Conservation (phyloP, 768 basidiomycete genomes). For the Lentinula detonsa region DNA sequence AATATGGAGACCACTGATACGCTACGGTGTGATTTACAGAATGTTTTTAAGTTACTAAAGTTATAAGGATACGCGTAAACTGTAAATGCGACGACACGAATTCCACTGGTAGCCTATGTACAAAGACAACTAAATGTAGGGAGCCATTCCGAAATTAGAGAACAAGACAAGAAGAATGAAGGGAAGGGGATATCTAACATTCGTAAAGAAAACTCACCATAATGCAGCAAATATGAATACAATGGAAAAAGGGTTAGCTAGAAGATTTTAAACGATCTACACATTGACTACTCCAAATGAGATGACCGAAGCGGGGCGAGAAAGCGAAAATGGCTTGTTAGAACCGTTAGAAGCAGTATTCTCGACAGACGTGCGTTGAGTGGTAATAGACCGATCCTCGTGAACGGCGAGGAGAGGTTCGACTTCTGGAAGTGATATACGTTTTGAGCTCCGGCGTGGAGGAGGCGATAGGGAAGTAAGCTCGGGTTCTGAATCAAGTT, state of each 20-base stretch:
- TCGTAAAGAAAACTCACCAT: neutral
- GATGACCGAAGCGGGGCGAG: constrained; percentile 45
- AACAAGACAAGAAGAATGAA: neutral
- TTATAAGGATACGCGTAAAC: constrained; percentile 1
- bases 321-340: constrained; percentile 27
- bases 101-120: neutral
- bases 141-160: neutral
- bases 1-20: neutral
- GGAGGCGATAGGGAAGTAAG: constrained; percentile 17
- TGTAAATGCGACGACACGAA: neutral
- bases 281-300: constrained; percentile 32
- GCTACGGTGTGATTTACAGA: neutral
- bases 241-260: neutral
- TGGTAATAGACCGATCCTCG: neutral
- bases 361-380: neutral
- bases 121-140: neutral
- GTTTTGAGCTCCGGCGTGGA: constrained; percentile 19
- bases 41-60: neutral
- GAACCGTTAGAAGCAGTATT: neutral
- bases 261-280: neutral
- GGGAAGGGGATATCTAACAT: neutral
- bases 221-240: neutral
- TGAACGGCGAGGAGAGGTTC: neutral
- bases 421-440: constrained; percentile 2
- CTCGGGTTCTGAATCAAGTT: constrained; percentile 5